A percentile compares a stretch with the other conserved stretches of the same genome.
phyloP scores from a whole-genome alignment of 1,284 basidiomycete genomes.

The Uromyces viciae-fabae region DNA sequence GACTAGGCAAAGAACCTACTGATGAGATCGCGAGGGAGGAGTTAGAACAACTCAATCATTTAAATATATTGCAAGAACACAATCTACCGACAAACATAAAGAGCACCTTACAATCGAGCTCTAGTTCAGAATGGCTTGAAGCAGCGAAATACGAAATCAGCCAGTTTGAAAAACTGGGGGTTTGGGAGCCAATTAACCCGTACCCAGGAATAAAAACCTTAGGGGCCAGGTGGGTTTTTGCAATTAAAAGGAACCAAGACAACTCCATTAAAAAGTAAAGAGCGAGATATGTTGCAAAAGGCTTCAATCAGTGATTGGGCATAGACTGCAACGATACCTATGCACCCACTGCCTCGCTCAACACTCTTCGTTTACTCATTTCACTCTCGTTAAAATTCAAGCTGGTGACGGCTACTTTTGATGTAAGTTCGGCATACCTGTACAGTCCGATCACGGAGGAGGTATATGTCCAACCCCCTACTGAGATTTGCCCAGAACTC shows the following conservation, averaged over 20 bases:
- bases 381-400: constrained; percentile 2
- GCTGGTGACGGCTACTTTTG: not conserved
- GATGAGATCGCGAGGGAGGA: no score
- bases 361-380: constrained; percentile 31
- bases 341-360: constrained; percentile 36
- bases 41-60: no score
- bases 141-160: not conserved
- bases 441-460: not conserved
- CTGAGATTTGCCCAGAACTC: not conserved
- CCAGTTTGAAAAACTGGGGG: not conserved
- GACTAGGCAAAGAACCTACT: no score
- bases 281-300: constrained; percentile 45
- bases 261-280: not conserved
- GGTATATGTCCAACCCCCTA: not conserved
- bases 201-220: not conserved
- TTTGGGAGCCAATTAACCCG: not conserved
- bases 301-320: constrained; percentile 40
- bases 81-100: not conserved
- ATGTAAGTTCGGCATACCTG: not conserved
- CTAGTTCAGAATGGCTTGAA: not conserved
- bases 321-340: constrained; percentile 43
- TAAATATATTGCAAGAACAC: not conserved
- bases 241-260: not conserved
- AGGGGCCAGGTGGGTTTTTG: not conserved
- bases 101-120: not conserved